Evolutionary conservation across 2,329 filamentous ascomycete species (phyloP).

Genomic region (Teratosphaeria nubilosa): DNA sequence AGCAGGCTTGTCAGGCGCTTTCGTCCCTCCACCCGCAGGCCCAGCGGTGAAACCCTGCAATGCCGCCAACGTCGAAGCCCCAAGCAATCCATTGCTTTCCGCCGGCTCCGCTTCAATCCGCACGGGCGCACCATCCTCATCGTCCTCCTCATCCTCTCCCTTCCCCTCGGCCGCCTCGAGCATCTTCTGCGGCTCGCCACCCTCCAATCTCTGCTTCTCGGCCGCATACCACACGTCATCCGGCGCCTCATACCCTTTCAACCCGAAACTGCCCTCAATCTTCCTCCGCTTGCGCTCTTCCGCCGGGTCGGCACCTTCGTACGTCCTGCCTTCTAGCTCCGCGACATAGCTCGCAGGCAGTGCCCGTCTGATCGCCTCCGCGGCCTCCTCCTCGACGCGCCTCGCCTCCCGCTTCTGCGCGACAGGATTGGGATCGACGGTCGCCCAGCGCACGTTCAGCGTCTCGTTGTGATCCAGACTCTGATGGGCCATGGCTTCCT

Average conservation of each 20-base stretch:
- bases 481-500: conserved; percentile 80
- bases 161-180: conserved; percentile 39
- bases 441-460: conserved; percentile 94
- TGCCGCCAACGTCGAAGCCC: conserved; percentile 69
- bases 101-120: conserved; percentile 31
- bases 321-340: conserved; percentile 72
- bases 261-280: conserved; percentile 77
- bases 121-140: conserved; percentile 11
- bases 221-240: conserved; percentile 89
- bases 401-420: conserved; percentile 85
- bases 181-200: conserved; percentile 51
- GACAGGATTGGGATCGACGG: conserved; percentile 88
- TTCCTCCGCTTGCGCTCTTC: conserved; percentile 75
- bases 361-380: conserved; percentile 80
- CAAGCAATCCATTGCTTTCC: conserved; percentile 56
- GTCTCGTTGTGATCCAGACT: conserved; percentile 83
- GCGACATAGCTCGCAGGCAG: conserved; percentile 84
- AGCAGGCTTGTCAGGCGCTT: conserved; percentile 42
- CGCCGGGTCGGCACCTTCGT: conserved; percentile 50
- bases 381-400: conserved; percentile 88
- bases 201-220: conserved; percentile 56
- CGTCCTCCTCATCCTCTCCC: conserved; percentile 31
- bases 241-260: conserved; percentile 86
- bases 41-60: conserved; percentile 48
- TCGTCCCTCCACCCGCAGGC: conserved; percentile 34